Evolutionary conservation across 1,139 yeast genomes (phyloP).

Genomic region (Yamadazyma triangularis): DNA sequence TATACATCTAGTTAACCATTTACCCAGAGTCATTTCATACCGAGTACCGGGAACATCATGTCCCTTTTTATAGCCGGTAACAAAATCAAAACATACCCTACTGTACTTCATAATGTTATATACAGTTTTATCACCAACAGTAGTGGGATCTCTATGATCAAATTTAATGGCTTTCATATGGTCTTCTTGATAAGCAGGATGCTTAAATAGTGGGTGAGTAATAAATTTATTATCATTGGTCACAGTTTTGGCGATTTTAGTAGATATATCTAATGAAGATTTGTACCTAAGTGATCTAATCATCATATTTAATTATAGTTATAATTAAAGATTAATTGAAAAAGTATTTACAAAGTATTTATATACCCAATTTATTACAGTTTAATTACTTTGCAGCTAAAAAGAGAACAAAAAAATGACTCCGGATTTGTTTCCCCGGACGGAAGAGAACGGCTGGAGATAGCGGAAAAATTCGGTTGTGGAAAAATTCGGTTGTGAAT

Average conservation of each 20-base stretch:
- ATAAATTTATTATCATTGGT: conserved; percentile 24
- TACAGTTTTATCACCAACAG: conserved; percentile 51
- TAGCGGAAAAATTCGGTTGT: too few relatives aligned
- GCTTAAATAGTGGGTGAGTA: conserved; percentile 52
- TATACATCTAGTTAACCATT: conserved; percentile 66
- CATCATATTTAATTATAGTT: not conserved
- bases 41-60: conserved; percentile 41
- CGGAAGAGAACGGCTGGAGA: too few relatives aligned
- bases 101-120: conserved; percentile 39
- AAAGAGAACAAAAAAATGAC: too few relatives aligned
- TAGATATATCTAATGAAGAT: conserved; percentile 20
- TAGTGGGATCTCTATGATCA: conserved; percentile 51
- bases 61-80: conserved; percentile 56
- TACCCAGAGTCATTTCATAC: conserved; percentile 54
- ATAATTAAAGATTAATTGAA: too few relatives aligned
- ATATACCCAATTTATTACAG: too few relatives aligned
- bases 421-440: too few relatives aligned
- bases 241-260: conserved; percentile 22
- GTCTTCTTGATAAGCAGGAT: conserved; percentile 44
- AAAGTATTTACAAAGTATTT: too few relatives aligned
- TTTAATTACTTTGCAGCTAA: too few relatives aligned
- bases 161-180: conserved; percentile 46
- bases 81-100: conserved; percentile 52
- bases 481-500: too few relatives aligned
- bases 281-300: not conserved